Evolutionary conservation across 1,284 basidiomycete genomes (phyloP).

Genomic region (Trichosporon faecale): DNA sequence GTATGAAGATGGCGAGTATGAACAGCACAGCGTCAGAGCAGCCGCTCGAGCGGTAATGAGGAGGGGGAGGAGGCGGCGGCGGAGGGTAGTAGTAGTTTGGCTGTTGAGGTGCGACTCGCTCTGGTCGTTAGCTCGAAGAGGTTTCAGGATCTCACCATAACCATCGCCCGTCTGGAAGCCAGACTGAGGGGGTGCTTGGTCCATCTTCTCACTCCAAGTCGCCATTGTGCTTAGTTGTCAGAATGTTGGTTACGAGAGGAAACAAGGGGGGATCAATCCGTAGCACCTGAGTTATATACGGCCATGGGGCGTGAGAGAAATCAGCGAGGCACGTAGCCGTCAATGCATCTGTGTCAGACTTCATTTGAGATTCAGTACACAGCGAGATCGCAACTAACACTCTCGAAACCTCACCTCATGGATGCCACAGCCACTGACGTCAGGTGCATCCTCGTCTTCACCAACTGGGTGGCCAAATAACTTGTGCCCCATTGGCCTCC

Average conservation of each 20-base stretch:
- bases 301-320: neutral
- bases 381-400: too few species aligned
- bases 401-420: too few species aligned
- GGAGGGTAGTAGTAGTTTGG: neutral
- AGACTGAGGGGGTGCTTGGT: neutral
- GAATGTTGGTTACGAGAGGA: neutral
- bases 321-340: neutral
- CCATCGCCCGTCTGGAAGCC: neutral
- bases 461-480: too few species aligned
- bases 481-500: too few species aligned
- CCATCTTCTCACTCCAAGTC: neutral
- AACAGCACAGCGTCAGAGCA: neutral
- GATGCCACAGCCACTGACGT: too few species aligned
- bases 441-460: too few species aligned
- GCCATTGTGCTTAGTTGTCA: neutral
- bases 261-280: neutral
- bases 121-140: neutral
- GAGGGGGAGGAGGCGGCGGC: neutral
- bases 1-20: neutral
- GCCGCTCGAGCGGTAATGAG: neutral
- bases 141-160: neutral
- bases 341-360: too few species aligned
- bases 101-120: neutral
- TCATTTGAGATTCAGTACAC: too few species aligned
- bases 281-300: neutral